phyloP scores from a whole-genome alignment of 495 filamentous ascomycete genomes.

The Daldinia grandis region DNA sequence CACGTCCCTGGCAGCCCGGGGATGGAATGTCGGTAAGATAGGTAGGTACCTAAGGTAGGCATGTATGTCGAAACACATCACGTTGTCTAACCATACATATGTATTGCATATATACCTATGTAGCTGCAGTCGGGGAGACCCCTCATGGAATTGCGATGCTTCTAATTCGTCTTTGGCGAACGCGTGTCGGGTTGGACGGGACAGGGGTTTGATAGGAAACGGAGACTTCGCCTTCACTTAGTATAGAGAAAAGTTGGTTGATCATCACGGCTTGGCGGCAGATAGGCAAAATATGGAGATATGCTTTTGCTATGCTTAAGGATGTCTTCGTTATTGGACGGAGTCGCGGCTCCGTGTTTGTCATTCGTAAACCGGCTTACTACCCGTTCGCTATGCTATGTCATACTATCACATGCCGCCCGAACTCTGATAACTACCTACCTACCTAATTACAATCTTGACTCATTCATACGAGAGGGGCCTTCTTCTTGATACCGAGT shows the following conservation, averaged over 20 bases:
- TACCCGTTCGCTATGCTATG: slow-evolving; percentile 26
- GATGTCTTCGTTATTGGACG: neutral
- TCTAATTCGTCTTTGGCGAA: neutral
- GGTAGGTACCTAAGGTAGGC: no score
- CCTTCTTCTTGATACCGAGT: slow-evolving; percentile 93
- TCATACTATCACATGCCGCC: slow-evolving; percentile 3
- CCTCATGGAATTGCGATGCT: neutral
- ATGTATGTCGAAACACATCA: neutral
- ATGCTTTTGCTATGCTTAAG: neutral
- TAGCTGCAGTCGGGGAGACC: neutral
- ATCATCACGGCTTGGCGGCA: neutral
- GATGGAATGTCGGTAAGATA: neutral
- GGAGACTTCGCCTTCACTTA: neutral
- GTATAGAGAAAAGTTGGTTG: neutral
- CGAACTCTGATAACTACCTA: neutral
- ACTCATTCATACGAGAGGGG: slow-evolving; percentile 51
- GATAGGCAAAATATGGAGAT: neutral
- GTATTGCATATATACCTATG: no score
- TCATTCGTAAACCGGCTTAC: neutral
- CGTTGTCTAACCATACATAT: neutral
- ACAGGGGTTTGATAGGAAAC: neutral
- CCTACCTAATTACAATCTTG: neutral
- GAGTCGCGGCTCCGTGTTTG: neutral
- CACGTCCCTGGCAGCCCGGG: neutral
- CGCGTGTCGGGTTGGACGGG: neutral